A percentile compares a stretch with the other conserved stretches of the same genome.
Conservation (phyloP, 139 green algal genomes). For the Microglena sp. region DNA sequence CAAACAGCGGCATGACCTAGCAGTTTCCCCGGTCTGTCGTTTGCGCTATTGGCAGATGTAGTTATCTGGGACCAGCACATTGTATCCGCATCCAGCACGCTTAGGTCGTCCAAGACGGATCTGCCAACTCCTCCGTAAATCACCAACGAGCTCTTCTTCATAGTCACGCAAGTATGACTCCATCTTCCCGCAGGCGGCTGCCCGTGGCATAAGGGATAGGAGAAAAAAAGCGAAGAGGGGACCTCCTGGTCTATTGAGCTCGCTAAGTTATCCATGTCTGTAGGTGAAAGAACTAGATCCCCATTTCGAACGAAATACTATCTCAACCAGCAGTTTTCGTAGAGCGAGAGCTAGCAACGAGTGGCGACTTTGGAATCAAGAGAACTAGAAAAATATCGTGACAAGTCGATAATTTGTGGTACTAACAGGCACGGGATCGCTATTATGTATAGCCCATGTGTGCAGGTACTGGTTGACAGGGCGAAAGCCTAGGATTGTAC, state of each 20-base stretch:
- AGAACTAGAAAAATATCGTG: no score
- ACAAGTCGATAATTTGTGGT: no score
- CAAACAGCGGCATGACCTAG: background rate
- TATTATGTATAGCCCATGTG: no score
- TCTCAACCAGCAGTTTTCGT: no score
- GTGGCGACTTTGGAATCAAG: no score
- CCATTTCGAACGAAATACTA: no score
- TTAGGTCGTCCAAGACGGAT: background rate
- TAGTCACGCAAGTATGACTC: background rate
- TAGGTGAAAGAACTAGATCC: no score
- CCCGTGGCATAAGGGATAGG: background rate
- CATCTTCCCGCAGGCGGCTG: background rate
- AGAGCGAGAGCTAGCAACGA: no score
- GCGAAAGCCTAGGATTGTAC: no score
- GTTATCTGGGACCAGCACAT: background rate
- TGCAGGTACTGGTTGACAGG: no score
- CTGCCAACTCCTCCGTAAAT: constrained; percentile 2
- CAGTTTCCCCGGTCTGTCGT: background rate
- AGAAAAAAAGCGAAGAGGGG: constrained; percentile 1
- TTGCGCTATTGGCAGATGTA: background rate
- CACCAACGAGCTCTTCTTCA: background rate
- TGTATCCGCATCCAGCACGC: background rate
- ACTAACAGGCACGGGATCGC: no score
- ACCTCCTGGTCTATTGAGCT: background rate
- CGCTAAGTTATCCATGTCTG: background rate